Conservation (phyloP, 2,329 filamentous ascomycete species). For the Neonectria sp. region DNA sequence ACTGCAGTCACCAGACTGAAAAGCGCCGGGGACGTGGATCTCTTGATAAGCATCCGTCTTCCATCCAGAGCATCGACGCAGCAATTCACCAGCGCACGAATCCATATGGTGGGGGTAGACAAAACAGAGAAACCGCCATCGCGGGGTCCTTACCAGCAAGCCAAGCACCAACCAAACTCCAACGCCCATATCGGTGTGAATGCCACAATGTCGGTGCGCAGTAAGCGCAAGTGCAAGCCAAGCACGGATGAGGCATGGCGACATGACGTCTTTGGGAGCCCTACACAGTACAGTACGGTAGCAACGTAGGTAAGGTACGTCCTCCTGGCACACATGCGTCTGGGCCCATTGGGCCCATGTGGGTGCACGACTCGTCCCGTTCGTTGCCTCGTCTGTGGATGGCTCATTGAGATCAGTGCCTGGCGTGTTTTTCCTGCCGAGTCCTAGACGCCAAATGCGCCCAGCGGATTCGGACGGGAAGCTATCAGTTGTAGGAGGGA, state of each 20-base stretch:
- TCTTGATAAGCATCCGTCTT: not conserved
- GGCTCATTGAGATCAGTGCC: conserved; percentile 1
- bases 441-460: not conserved
- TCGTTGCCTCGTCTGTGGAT: conserved; percentile 25
- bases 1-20: conserved; percentile 7
- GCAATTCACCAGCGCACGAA: not conserved
- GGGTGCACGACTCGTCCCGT: conserved; percentile 11
- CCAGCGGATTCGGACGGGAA: not conserved
- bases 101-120: not conserved
- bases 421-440: conserved; percentile 4
- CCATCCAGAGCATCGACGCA: not conserved
- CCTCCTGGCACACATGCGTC: not conserved
- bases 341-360: not conserved
- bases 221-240: not conserved
- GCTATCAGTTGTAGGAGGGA: not conserved
- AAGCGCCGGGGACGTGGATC: not conserved
- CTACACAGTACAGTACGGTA: not conserved
- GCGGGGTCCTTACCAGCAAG: conserved; percentile 17
- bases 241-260: conserved; percentile 4
- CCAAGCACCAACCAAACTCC: conserved; percentile 4
- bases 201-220: conserved; percentile 8
- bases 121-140: conserved; percentile 2
- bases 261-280: conserved; percentile 20
- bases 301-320: not conserved
- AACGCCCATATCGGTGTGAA: conserved; percentile 2